Percentiles rank a stretch among this genome's conserved stretches.
These are phyloP conservation scores for Phyllosticta paracitricarpa DNA, from an alignment of 2,329 filamentous ascomycete genomes.

Conservation along the genomic window DNA sequence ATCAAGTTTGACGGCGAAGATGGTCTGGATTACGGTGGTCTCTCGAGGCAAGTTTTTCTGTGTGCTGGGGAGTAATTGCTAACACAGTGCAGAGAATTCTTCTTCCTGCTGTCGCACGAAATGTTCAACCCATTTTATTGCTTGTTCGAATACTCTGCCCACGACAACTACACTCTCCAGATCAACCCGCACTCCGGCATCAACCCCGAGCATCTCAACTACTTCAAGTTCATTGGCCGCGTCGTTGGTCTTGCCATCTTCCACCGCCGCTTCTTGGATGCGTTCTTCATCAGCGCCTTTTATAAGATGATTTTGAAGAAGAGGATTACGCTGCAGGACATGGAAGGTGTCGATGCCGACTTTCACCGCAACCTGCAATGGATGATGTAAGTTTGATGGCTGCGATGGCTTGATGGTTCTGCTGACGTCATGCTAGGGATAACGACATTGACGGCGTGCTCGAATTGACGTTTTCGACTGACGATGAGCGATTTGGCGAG, in stretches of 20 bases:
- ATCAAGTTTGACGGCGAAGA: conserved; percentile 99
- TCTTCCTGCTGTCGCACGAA: conserved; percentile 97
- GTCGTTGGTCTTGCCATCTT: conserved; percentile 97
- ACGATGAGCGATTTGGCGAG: conserved; percentile 94
- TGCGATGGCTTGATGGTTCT: background rate
- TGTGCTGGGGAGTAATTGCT: background rate
- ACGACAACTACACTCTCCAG: conserved; percentile 99
- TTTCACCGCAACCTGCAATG: conserved; percentile 94
- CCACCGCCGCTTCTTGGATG: conserved; percentile 92
- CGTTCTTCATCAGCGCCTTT: conserved; percentile 96
- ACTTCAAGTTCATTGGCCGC: conserved; percentile 98
- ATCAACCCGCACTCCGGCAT: conserved; percentile 99
- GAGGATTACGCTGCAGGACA: conserved; percentile 81
- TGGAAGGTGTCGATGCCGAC: conserved; percentile 98
- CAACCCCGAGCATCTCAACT: conserved; percentile 97
- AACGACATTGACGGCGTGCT: conserved; percentile 94
- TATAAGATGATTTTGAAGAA: conserved; percentile 99
- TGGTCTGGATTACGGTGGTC: conserved; percentile 91
- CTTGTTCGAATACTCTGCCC: conserved; percentile 96
- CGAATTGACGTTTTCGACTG: conserved; percentile 92
- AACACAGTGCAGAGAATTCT: conserved; percentile 67
- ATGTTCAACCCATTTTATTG: conserved; percentile 99
- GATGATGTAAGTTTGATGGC: conserved; percentile 55
- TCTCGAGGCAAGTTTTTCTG: conserved; percentile 54
- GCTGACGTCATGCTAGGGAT: conserved; percentile 42